Base-by-base conservation (phyloP, 306 rosid genomes). In the Cercis canadensis region DNA sequence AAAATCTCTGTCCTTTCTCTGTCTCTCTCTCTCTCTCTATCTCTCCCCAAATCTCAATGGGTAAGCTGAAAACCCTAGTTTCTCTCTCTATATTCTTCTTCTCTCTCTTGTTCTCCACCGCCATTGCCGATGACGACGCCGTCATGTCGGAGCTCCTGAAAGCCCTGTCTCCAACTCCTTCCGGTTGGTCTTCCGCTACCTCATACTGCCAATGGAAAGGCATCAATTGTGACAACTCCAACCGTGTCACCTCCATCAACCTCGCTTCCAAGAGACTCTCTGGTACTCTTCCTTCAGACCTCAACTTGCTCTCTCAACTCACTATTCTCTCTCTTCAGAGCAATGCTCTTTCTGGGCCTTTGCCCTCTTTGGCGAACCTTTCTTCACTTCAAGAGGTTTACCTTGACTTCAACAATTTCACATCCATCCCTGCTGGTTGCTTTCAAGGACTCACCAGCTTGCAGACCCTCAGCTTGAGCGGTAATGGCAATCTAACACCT, bases 271-370 rank as follows among this genome's bases (percentile, higher is more conserved):
- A 18, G 4, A 78, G 83, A 2, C 90, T 93, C 75, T 64, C 86
- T 33, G 98, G 98, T 8, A 47, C 82, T 0, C 90, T 93, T 2
- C 97, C 97, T 44, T 57, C 90, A 14, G 85, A 90, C 80, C 86
- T 93, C 18, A 86, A 78, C 67, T 52, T 92, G 29, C 96, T 93
- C 57, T 39, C 92, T 1, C 75, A 78, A 41, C 94, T 93, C 74
- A 57, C 81, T 19, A 2, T 77, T 0, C 85, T 93, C 45, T 58
- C 82, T 0, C 88, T 93, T 51, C 92, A 90, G 44, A 49, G 60
- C 19, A 93, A 93, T 75, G 1, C 79, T 6, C 73, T 93, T 50
- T 19, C 70, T 4, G 97, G 97, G 0, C 14, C 89, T 0, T n/a
- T 93, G 4, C 97, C 98, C 5, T 74, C 94, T 5, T 72, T 93